Evolutionary conservation across 495 filamentous ascomycete species (phyloP), one percentile per base, ranked within the genome.

Genomic region (Aspergillus hancockii): DNA sequence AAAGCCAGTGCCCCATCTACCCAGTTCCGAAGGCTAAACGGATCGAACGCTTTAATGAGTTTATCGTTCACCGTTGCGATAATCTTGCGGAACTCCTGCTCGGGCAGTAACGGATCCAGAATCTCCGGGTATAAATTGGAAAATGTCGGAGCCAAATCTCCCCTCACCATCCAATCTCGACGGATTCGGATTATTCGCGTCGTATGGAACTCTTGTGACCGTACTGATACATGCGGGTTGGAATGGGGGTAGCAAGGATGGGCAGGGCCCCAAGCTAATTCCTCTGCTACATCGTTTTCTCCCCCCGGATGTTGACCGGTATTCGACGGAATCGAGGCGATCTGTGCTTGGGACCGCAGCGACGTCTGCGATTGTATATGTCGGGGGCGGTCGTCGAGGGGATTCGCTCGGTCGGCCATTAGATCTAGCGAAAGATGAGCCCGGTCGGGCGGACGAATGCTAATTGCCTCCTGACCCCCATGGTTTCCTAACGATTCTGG

Each of bases 111-210:
- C 3, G 92, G 91, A 59, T 96, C 91, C 13, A 99, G 76, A 55
- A 98, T 95, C 63, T 98, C 94, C 0, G 94, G 94, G 63, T 98
- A 99, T 0, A 96, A 81, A 61, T 96, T 97, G 8, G 90, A 92
- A 66, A 92, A 97, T 0, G 90, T 89, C 18, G 94, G 94, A 8
- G 92, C 92, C n/a, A 97, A 77, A 70, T 99, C 94, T 6, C 92
- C 95, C 43, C 83, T 82, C 21, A 90, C 69, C 80, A 97, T 88
- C 90, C 92, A 99, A 70, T 98, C 94, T 23, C 94, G 81, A 23
- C 84, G 81, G 52, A 99, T 88, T 1, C 94, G 88, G 68, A 99
- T 97, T 53, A 99, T 88, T 58, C 92, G 86, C 16, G 94, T 99
- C 8, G 77, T 85, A 45, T 79, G 71, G 64, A 88, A 89, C 61